phyloP scores from a whole-genome alignment of 2,329 filamentous ascomycete species.

The Beauveria pseudobassiana region DNA sequence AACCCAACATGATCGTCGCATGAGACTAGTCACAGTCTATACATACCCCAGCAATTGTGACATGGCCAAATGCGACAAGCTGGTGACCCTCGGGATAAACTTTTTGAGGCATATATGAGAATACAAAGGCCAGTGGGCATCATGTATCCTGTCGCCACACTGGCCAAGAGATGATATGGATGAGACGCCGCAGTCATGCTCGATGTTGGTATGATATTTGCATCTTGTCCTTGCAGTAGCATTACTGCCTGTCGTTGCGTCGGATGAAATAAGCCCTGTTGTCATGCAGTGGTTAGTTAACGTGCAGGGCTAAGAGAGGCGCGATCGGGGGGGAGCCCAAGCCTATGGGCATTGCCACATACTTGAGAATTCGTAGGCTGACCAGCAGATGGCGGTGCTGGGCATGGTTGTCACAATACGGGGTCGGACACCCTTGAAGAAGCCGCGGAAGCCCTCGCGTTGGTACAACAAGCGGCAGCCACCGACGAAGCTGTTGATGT shows the following conservation, averaged over 20 bases:
- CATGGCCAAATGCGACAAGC: slow-evolving; percentile 1
- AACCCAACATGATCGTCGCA: slow-evolving; percentile 1
- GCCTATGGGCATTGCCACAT: slow-evolving; percentile 22
- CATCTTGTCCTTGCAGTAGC: not conserved
- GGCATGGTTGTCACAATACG: slow-evolving; percentile 95
- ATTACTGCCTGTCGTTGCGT: slow-evolving; percentile 37
- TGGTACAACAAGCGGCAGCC: slow-evolving; percentile 76
- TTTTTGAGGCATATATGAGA: not conserved
- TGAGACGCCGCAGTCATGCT: not conserved
- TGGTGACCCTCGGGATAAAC: slow-evolving; percentile 1
- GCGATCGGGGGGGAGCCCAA: too few relatives aligned
- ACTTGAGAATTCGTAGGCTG: slow-evolving; percentile 64
- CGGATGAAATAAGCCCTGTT: slow-evolving; percentile 54
- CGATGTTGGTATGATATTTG: not conserved
- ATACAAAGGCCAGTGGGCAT: slow-evolving; percentile 4
- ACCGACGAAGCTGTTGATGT: slow-evolving; percentile 73
- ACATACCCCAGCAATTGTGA: not conserved
- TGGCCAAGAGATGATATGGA: not conserved
- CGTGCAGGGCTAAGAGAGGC: not conserved
- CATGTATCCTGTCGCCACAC: not conserved
- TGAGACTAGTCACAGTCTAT: not conserved
- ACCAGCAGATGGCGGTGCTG: slow-evolving; percentile 99
- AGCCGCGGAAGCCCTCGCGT: slow-evolving; percentile 77
- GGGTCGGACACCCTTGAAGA: slow-evolving; percentile 88
- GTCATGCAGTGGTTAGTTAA: not conserved